Base-by-base conservation (phyloP, 345 rosid genomes). In the Salix exigua region DNA sequence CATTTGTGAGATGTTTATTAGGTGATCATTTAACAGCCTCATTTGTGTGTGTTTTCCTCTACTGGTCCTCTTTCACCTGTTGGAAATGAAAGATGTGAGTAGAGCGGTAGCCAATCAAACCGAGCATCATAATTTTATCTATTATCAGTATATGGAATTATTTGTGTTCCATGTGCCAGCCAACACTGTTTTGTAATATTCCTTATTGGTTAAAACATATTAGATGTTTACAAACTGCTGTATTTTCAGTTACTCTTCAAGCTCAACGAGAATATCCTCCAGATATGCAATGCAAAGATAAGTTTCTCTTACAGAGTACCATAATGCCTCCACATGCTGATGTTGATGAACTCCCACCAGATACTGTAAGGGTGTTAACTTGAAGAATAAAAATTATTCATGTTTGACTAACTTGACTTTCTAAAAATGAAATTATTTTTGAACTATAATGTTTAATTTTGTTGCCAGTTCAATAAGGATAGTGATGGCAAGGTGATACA, bases 201-300 rank as follows among this genome's bases (percentile, higher is more conserved):
- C 2, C 60, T 10, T 33, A 35, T 38, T 69, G 19, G 35, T 68
- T 61, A 50, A 21, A 40, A 60, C 35, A 55, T 19, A 33, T 61
- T 48, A 70, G 28, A 66, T 44, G 18, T 6, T 35, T 66, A 38
- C 33, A 37, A 71, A 71, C 68, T 50, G 5, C 42, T 85, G 75
- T 71, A 76, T 61, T 81, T 12, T 66, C 86, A 96, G 99, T 96
- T 78, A 96, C 97, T 18, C 91, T 96, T 74, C 99, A 96, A 89
- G 96, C 97, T 16, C 98, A 91, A 73, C 81, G 65, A 16, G 98
- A 91, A 81, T 82, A 80, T 82, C 98, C 96, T 79, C 90, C 85
- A 25, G 94, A 91, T 79, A 86, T 93, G 97, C 97, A 89, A 79
- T 93, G 99, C 88, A 96, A 91, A 86, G 99, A 96, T 85, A 96